These are phyloP conservation scores for Tylopilus sp. DNA, from an alignment of 1,284 basidiomycete genomes.

Conservation along the genomic window DNA sequence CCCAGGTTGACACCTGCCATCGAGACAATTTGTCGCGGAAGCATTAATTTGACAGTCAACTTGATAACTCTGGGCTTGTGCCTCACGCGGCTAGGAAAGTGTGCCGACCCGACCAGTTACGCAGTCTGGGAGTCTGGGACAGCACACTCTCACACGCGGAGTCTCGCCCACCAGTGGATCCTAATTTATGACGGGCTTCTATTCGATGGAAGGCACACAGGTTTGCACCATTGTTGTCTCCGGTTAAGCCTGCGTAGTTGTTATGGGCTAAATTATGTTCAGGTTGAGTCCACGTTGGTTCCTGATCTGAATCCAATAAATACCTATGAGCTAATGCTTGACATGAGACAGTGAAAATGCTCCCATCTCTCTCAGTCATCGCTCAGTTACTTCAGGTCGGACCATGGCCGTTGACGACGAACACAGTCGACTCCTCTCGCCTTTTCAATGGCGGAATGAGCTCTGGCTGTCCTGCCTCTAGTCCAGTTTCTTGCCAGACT, in stretches of 20 bases:
- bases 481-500: slow-evolving; percentile 59
- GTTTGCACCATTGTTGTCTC: neutral
- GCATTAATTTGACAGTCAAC: neutral
- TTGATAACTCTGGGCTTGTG: neutral
- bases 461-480: slow-evolving; percentile 56
- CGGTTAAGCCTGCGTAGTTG: neutral
- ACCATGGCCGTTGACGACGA: slow-evolving; percentile 23
- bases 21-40: neutral
- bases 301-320: slow-evolving; percentile 3
- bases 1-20: neutral
- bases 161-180: neutral
- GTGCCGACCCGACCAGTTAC: neutral
- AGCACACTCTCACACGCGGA: neutral
- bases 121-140: neutral
- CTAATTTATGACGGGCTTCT: neutral
- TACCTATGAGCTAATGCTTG: neutral
- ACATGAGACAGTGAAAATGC: slow-evolving; percentile 24
- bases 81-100: neutral
- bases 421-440: slow-evolving; percentile 32
- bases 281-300: neutral
- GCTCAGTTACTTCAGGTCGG: slow-evolving; percentile 27
- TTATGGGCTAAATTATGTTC: neutral
- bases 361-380: slow-evolving; percentile 29
- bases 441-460: slow-evolving; percentile 41
- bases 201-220: neutral